Base-by-base conservation (phyloP, 23 red algal species). In the Rhodosorus marinus region DNA sequence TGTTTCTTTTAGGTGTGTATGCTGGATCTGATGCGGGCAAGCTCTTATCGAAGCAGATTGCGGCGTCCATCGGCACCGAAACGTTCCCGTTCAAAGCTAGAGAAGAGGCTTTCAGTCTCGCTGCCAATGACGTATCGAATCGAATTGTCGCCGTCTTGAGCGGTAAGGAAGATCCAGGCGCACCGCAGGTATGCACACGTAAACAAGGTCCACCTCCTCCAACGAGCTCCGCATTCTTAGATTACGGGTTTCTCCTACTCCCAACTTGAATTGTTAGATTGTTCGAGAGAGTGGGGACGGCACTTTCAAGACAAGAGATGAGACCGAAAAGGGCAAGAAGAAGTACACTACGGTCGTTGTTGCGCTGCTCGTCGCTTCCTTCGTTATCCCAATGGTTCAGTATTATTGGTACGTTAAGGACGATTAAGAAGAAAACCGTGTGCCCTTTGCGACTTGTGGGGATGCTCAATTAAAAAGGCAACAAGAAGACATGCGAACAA, bases 331-430 rank as follows among this genome's bases (percentile, higher is more conserved):
- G 30, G 26, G 57, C 34, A 14, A 41, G 20, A 69, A 27, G 27
- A 69, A 69, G 20, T 69, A 69, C 26, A 19, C 27, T 30, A 50
- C 47, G 14, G 49, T 69, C 21, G 46, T 69, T 8, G 15, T 29
- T 9, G 27, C 35, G 6, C 41, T 69, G 64, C 20, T 69, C 2
- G 50, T 55, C 6, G 57, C 57, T 21, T 23, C 47, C 48, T 23
- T 57, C 2, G 24, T 69, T 22, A 52, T 50, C 22, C 64, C 64
- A 4, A 54, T 69, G 46, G 27, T 52, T 14, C 64, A 69, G 15
- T 69, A 69, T 19, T 69, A 49, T 64, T 64, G 59, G 59, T 64
- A 64, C n/a, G n/a, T n/a, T n/a, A n/a, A n/a, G n/a, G n/a, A n/a
- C n/a, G n/a, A n/a, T n/a, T n/a, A n/a, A n/a, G n/a, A n/a, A n/a